Conservation (phyloP, 805 yeast genomes). For the Metschnikowia cerradonensis region DNA sequence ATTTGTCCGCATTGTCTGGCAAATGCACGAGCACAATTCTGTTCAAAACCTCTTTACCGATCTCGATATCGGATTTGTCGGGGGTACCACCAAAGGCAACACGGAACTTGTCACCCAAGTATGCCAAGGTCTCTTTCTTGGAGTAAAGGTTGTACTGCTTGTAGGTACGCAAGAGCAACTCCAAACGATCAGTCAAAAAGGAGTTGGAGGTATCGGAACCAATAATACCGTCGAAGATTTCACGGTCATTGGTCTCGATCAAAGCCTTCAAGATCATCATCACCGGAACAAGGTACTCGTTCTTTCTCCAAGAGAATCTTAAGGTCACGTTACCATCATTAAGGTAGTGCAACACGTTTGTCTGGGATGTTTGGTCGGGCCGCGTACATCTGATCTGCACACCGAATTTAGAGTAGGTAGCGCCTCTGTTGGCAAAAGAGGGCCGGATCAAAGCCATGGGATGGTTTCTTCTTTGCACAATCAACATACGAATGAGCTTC, state of each 20-base stretch:
- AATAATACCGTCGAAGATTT: slow-evolving; percentile 91
- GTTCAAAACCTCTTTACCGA: slow-evolving; percentile 77
- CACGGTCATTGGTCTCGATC: slow-evolving; percentile 87
- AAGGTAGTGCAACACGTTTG: slow-evolving; percentile 93
- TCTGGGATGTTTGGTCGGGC: slow-evolving; percentile 96
- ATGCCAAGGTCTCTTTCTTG: slow-evolving; percentile 85
- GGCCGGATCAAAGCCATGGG: slow-evolving; percentile 98
- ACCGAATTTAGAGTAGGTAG: slow-evolving; percentile 83
- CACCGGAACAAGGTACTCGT: slow-evolving; percentile 91
- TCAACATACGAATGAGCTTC: slow-evolving; percentile 92
- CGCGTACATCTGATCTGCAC: slow-evolving; percentile 91
- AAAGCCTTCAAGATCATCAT: slow-evolving; percentile 89
- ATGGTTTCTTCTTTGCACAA: slow-evolving; percentile 96
- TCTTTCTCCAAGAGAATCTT: slow-evolving; percentile 95
- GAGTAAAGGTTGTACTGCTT: slow-evolving; percentile 76
- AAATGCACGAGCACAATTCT: slow-evolving; percentile 90
- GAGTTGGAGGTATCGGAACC: slow-evolving; percentile 86
- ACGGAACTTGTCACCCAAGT: slow-evolving; percentile 93
- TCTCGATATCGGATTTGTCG: slow-evolving; percentile 84
- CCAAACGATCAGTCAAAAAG: slow-evolving; percentile 96
- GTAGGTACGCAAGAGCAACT: slow-evolving; percentile 82
- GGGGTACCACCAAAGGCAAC: slow-evolving; percentile 87
- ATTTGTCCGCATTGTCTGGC: slow-evolving; percentile 70
- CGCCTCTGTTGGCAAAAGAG: slow-evolving; percentile 91
- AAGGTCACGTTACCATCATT: slow-evolving; percentile 95